These are phyloP conservation scores for Lentinula lateritia DNA, from an alignment of 768 basidiomycete genomes.

Conservation along the genomic window DNA sequence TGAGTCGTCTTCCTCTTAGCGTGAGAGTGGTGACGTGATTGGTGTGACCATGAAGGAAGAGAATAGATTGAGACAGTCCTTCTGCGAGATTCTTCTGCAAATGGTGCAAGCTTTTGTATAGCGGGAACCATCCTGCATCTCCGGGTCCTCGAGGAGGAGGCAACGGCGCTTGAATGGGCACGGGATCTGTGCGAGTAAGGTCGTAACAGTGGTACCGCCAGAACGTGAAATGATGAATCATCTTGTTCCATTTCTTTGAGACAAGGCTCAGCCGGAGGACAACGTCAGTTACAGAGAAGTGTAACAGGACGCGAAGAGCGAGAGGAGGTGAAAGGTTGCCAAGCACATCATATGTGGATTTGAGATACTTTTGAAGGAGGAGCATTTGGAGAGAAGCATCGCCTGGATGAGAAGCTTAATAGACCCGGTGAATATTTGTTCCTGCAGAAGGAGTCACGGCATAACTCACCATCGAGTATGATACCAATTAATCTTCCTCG, in stretches of 20 bases:
- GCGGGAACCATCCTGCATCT: constrained; percentile 33
- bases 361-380: constrained; percentile 78
- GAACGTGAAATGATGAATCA: constrained; percentile 58
- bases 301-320: constrained; percentile 56
- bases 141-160: neutral
- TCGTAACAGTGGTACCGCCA: constrained; percentile 75
- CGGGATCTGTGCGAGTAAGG: constrained; percentile 69
- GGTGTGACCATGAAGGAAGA: constrained; percentile 79
- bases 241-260: constrained; percentile 36
- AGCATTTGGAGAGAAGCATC: constrained; percentile 83
- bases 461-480: constrained; percentile 51
- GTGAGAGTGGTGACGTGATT: constrained; percentile 84
- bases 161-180: constrained; percentile 31
- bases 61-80: constrained; percentile 68
- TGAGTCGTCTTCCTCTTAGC: constrained; percentile 71
- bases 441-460: neutral
- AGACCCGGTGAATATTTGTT: neutral
- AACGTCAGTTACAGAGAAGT: constrained; percentile 55
- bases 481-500: constrained; percentile 69
- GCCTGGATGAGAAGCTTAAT: constrained; percentile 69
- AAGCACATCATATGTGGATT: constrained; percentile 78
- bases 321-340: constrained; percentile 65
- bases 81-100: constrained; percentile 80
- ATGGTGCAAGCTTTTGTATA: constrained; percentile 79
- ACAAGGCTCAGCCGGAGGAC: constrained; percentile 22